These are phyloP conservation scores for Malus orientalis DNA, from an alignment of 306 rosid genomes.

Conservation along the genomic window DNA sequence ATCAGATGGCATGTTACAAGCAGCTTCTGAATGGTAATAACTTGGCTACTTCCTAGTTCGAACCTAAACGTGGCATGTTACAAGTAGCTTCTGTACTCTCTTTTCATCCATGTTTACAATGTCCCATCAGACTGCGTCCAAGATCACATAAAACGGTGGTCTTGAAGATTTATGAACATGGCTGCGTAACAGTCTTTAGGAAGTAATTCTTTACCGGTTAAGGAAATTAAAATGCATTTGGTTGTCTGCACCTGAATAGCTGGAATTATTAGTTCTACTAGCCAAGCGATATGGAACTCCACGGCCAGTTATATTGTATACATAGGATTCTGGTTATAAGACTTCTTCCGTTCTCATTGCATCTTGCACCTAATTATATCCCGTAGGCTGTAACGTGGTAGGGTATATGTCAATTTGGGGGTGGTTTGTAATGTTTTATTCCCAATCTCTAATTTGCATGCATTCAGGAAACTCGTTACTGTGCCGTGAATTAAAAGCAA, in stretches of 20 bases:
- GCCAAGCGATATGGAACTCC: background rate
- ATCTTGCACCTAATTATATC: too few relatives aligned
- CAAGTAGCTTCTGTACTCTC: background rate
- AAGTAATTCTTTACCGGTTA: background rate
- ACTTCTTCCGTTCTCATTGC: background rate
- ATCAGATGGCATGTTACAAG: conserved; percentile 94
- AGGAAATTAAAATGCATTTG: too few relatives aligned
- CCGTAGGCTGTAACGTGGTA: background rate
- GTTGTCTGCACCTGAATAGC: background rate
- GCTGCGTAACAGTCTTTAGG: background rate
- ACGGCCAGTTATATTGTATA: background rate
- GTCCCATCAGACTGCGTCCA: background rate
- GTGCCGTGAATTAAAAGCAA: too few relatives aligned
- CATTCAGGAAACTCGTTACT: too few relatives aligned
- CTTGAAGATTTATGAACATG: background rate
- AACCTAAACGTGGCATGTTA: background rate
- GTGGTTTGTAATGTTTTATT: background rate
- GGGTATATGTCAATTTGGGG: background rate
- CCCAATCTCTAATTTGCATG: too few relatives aligned
- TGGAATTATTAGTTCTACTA: background rate
- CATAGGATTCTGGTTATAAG: background rate
- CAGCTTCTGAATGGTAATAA: conserved; percentile 89
- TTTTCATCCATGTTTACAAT: background rate
- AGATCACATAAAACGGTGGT: too few relatives aligned
- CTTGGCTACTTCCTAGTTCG: background rate